Evolutionary conservation across 164 flowering plant species (phyloP), one percentile per base, ranked within the genome.

Genomic region (Kalanchoe fedtschenkoi): DNA sequence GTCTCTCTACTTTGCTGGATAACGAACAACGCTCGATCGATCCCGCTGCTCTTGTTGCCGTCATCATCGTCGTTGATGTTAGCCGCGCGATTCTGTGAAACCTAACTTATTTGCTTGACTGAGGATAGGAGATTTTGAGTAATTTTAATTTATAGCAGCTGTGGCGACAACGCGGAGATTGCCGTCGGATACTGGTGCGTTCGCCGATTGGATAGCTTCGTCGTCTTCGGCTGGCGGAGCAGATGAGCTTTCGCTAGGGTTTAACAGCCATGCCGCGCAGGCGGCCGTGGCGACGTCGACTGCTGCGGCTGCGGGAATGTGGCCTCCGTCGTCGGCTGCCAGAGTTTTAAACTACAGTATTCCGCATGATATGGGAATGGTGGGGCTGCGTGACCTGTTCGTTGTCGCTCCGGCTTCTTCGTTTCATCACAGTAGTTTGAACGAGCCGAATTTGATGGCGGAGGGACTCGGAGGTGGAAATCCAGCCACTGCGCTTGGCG

Each of bases 91-190:
- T n/a, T n/a, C n/a, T n/a, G n/a, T n/a, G n/a, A n/a, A n/a, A n/a
- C n/a, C n/a, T n/a, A n/a, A n/a, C n/a, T n/a, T n/a, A n/a, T n/a
- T n/a, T n/a, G n/a, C n/a, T n/a, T n/a, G n/a, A n/a, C n/a, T n/a
- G n/a, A n/a, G n/a, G n/a, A 4, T 37, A 2, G 39, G 39, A 16
- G 6, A 35, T n/a, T 30, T 7, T 1, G 14, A 28, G 35, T 42
- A 24, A 24, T 44, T 60, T 76, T 79, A 81, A n/a, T n/a, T n/a
- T n/a, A n/a, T n/a, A n/a, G n/a, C n/a, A n/a, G 78, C 72, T 83
- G 96, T 89, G 96, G 92, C 96, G 80, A 74, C 87, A 69, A 70
- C 87, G 47, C 75, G 89, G 79, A 74, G 87, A 57, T 64, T 75
- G 32, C 64, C 77, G 15, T 81, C 88, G 33, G 84, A 83, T 64